Base-by-base conservation (phyloP, 805 yeast genomes). In the Lipomyces oligophaga region DNA sequence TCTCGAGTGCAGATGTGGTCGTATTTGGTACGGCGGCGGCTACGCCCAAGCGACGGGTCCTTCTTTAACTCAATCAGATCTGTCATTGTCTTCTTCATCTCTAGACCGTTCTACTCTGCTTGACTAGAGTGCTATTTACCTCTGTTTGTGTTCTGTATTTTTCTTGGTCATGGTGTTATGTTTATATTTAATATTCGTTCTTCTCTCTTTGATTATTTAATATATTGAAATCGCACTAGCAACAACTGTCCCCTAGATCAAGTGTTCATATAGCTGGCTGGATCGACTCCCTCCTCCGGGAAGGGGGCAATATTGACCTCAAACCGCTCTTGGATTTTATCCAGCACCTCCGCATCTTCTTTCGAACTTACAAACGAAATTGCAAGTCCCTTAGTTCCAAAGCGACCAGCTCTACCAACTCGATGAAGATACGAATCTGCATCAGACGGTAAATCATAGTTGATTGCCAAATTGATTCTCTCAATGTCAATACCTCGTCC, bases 391-490 rank as follows among this genome's bases (percentile, higher is more conserved):
- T 90, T 90, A 67, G 98, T 90, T 76, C 98, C 98, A 63, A 90
- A 90, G 79, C 98, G 89, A 73, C 98, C 98, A 60, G 98, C 98
- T 80, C 98, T 88, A 66, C 98, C 98, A 55, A 90, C 98, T 76
- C 98, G 87, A 76, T 90, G 98, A 67, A 90, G 79, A 72, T 93
- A 90, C 72, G 93, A 97, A 71, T 90, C 97, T 57, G 97, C 96
- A 74, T 89, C 97, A 58, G 71, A 75, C 61, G 98, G 96, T 75
- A 90, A 74, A 72, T 90, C 98, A 71, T 90, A 90, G 77, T 90
- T 93, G 76, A 90, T 88, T 54, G 98, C 98, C 68, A 90, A 74
- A 73, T 90, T 90, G 72, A 90, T 90, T 75, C 98, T 87, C 78
- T 90, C 98, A 60, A 90, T 90, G 79, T 90, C 98, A 63, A 90